phyloP scores from a whole-genome alignment of 306 rosid genomes.

The Rubus parviflorus region DNA sequence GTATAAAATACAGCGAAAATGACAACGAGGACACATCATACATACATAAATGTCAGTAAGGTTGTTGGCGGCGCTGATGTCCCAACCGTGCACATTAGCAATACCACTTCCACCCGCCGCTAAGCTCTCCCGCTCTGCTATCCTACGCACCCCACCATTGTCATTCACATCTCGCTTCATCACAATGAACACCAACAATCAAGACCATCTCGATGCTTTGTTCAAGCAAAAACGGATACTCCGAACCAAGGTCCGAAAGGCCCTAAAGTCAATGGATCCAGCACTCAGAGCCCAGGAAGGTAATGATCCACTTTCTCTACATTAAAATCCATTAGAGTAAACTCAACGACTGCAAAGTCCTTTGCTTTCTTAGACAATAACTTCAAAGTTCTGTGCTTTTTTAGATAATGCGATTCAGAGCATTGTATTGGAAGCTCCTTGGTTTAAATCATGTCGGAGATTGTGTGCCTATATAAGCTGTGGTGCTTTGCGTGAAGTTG shows the following conservation, averaged over 20 bases:
- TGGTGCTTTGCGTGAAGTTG: slow-evolving; percentile 83
- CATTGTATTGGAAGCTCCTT: slow-evolving; percentile 63
- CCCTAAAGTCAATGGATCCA: slow-evolving; percentile 70
- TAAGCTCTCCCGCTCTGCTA: not conserved
- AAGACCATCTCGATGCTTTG: slow-evolving; percentile 41
- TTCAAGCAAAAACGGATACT: slow-evolving; percentile 67
- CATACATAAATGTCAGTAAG: slow-evolving; percentile 12
- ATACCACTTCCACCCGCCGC: not conserved
- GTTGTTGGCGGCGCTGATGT: slow-evolving; percentile 30
- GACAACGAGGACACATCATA: not conserved
- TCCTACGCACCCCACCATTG: not conserved
- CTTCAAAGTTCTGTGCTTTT: not conserved
- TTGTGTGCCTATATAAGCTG: slow-evolving; percentile 88
- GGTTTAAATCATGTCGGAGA: slow-evolving; percentile 72
- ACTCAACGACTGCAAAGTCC: too few relatives aligned
- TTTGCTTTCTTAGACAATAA: not conserved
- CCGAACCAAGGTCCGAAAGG: slow-evolving; percentile 67
- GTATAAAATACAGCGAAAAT: not conserved
- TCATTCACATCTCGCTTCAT: slow-evolving; percentile 8
- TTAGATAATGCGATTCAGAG: slow-evolving; percentile 70
- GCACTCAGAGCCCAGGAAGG: slow-evolving; percentile 80
- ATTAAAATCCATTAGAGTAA: not conserved
- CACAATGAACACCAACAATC: slow-evolving; percentile 21
- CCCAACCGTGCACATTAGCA: slow-evolving; percentile 11
- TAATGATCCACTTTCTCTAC: slow-evolving; percentile 1